Base-by-base conservation (phyloP, 1,139 yeast species). In the Dujonia santamariae region DNA sequence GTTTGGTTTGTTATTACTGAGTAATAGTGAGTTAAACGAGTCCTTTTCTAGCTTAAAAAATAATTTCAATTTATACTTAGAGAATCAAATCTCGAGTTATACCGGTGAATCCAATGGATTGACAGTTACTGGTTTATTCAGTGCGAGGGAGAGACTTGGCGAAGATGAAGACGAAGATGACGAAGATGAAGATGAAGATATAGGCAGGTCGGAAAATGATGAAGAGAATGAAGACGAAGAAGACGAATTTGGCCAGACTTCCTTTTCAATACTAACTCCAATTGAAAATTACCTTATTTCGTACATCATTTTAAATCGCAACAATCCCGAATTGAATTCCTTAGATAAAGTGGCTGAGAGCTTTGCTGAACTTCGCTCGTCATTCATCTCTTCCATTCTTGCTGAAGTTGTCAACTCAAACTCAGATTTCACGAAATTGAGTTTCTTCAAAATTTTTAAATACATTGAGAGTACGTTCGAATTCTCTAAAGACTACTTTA, bases 401-500 rank as follows among this genome's bases (percentile, higher is more conserved):
- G 26, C 29, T 1, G 34, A 36, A 4, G 30, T 46, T 3, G 8
- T 14, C 34, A 4, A 23, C 20, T 12, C 9, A 14, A 12, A 6
- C 5, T n/a, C 13, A 5, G 32, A 26, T 2, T 29, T 35, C 7
- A 14, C 14, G 12, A 40, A 50, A 17, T 38, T 63, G 24, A 53
- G 59, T 34, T 62, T 61, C 38, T 52, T 48, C 28, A 49, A 46
- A 19, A 41, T 65, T 4, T 52, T 65, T 36, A 54, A 51, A 38
- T 67, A 47, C 38, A 44, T 62, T 28, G 72, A 67, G 44, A 59
- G 58, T 31, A 64, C 74, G 0, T 56, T 59, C 37, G 52, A 44
- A 3, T 60, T 61, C 36, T 42, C 55, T 11, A 36, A 47, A 1
- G 38, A 43, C 17, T 61, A 54, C 39, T 63, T 67, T 36, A n/a